Percentiles rank a stretch among this genome's conserved stretches.
Evolutionary conservation across 2,329 filamentous ascomycete genomes (phyloP).

Genomic region (Diaporthe australafricana): DNA sequence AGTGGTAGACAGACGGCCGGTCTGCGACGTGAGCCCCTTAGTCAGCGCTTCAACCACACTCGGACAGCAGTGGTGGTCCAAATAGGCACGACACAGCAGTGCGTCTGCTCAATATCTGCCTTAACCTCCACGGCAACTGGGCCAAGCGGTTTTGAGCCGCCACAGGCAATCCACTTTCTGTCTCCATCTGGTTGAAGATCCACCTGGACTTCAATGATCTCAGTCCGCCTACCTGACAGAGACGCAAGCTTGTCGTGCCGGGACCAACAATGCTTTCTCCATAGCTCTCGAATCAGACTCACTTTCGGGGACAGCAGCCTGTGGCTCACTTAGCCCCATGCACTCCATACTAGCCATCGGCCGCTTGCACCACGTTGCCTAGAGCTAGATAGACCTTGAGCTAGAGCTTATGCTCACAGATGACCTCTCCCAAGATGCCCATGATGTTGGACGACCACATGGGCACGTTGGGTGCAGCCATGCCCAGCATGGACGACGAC

Average conservation of each 20-base stretch:
- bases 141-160: neutral
- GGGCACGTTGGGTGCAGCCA: constrained; percentile 63
- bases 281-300: neutral
- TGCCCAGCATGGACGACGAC: constrained; percentile 78
- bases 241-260: neutral
- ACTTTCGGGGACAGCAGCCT: neutral
- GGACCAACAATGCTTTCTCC: neutral
- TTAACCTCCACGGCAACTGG: neutral
- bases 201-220: neutral
- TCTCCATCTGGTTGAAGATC: neutral
- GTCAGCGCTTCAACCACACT: constrained; percentile 13
- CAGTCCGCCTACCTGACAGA: neutral
- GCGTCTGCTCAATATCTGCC: neutral
- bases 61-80: neutral
- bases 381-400: constrained; percentile 5
- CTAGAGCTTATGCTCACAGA: constrained; percentile 32
- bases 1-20: neutral
- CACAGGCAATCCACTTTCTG: neutral
- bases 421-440: constrained; percentile 55
- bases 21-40: neutral
- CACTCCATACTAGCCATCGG: neutral
- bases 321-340: neutral
- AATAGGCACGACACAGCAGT: neutral
- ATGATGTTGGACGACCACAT: constrained; percentile 68
- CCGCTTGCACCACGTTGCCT: neutral